Evolutionary conservation across 495 filamentous ascomycete species (phyloP).

Genomic region (Lindgomyces ingoldianus): DNA sequence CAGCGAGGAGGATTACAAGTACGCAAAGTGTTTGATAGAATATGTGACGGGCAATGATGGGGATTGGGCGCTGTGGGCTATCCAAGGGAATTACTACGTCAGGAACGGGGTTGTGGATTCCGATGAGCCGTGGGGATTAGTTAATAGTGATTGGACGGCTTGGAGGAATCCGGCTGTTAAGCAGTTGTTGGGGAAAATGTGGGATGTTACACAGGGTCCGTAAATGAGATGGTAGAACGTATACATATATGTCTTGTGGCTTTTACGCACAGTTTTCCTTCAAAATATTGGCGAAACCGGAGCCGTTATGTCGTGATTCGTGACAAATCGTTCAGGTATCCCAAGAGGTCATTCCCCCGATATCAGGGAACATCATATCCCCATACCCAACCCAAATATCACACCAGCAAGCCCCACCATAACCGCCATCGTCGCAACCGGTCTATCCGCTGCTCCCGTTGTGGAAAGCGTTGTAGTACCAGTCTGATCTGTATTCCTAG

Average conservation of each 20-base stretch:
- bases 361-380: neutral
- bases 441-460: neutral
- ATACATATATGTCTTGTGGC: neutral
- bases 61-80: conserved; percentile 55
- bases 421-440: conserved; percentile 1
- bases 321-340: neutral
- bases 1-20: conserved; percentile 40
- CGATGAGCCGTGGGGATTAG: conserved; percentile 51
- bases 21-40: conserved; percentile 48
- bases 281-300: no score
- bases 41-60: conserved; percentile 53
- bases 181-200: conserved; percentile 20
- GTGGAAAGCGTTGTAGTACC: neutral
- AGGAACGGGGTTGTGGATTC: conserved; percentile 47
- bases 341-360: neutral
- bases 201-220: conserved; percentile 26
- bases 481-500: neutral
- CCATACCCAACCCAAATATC: conserved; percentile 22
- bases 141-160: conserved; percentile 49
- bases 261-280: no score
- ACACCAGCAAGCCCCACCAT: conserved; percentile 14
- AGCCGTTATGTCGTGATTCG: neutral
- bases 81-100: conserved; percentile 55
- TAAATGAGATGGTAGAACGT: neutral
- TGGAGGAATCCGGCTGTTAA: conserved; percentile 47